Evolutionary conservation across 2,329 filamentous ascomycete species (phyloP).

Genomic region (Diaporthe capsici): DNA sequence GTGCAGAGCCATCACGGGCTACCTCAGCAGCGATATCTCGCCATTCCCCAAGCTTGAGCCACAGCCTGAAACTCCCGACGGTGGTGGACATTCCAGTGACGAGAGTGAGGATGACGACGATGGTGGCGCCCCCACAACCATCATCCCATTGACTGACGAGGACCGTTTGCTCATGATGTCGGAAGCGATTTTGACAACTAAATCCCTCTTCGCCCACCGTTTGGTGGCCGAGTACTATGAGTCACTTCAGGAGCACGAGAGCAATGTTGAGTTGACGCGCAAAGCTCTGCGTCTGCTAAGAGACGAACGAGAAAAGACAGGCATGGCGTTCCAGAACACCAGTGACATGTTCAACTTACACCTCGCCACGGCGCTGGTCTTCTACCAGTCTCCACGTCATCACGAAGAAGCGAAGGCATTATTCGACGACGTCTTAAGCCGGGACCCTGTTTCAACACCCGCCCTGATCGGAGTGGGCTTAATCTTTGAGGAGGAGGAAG

Average conservation of each 20-base stretch:
- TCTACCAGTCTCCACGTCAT: slow-evolving; percentile 90
- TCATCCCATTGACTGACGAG: slow-evolving; percentile 76
- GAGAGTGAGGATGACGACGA: slow-evolving; percentile 73
- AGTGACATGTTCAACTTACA: slow-evolving; percentile 81
- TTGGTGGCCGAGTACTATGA: slow-evolving; percentile 88
- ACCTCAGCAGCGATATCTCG: slow-evolving; percentile 85
- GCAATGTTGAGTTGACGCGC: slow-evolving; percentile 82
- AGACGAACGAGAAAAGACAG: slow-evolving; percentile 75
- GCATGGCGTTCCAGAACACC: slow-evolving; percentile 77
- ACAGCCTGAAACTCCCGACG: slow-evolving; percentile 45
- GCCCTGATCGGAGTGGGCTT: slow-evolving; percentile 92
- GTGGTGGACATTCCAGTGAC: slow-evolving; percentile 59
- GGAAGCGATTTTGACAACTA: slow-evolving; percentile 75
- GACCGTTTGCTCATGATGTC: slow-evolving; percentile 87
- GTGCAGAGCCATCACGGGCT: slow-evolving; percentile 85
- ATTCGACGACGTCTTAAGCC: slow-evolving; percentile 84
- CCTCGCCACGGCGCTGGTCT: slow-evolving; percentile 89
- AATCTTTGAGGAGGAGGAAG: slow-evolving; percentile 93
- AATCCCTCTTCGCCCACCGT: slow-evolving; percentile 86
- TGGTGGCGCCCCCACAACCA: slow-evolving; percentile 65
- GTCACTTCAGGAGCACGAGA: slow-evolving; percentile 87
- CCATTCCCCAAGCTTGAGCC: slow-evolving; percentile 74
- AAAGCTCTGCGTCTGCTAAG: slow-evolving; percentile 76
- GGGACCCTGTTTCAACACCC: slow-evolving; percentile 81
- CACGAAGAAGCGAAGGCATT: slow-evolving; percentile 90